Percentiles rank a stretch among this genome's conserved stretches.
Conservation (phyloP, 257 asterid genomes). For the Salvia hispanica region DNA sequence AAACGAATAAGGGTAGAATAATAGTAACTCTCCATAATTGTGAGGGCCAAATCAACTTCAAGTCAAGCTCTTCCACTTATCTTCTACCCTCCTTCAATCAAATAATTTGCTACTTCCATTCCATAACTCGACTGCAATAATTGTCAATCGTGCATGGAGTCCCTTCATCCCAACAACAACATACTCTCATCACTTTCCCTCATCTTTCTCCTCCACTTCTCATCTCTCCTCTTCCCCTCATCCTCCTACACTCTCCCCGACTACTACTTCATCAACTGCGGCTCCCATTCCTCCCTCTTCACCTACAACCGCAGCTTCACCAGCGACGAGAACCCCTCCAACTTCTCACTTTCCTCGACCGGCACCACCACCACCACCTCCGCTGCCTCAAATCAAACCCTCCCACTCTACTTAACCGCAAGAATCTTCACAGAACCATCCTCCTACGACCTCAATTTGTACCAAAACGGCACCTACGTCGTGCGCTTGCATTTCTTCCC, state of each 20-base stretch:
- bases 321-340: slow-evolving; percentile 35
- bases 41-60: neutral
- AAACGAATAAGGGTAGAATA: no score
- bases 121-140: neutral
- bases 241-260: slow-evolving; percentile 35
- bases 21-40: neutral
- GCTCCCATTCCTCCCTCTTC: slow-evolving; percentile 30
- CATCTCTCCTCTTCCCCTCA: slow-evolving; percentile 4
- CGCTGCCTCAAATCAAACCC: neutral
- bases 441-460: slow-evolving; percentile 39
- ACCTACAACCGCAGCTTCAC: slow-evolving; percentile 31
- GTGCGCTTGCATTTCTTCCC: slow-evolving; percentile 60
- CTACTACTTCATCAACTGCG: slow-evolving; percentile 59
- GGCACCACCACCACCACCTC: neutral
- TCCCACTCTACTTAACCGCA: slow-evolving; percentile 35
- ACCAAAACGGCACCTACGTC: slow-evolving; percentile 41
- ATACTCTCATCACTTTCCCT: slow-evolving; percentile 19
- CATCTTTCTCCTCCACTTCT: slow-evolving; percentile 10
- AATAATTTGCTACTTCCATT: neutral
- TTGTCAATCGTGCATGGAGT: slow-evolving; percentile 38
- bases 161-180: slow-evolving; percentile 3
- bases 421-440: slow-evolving; percentile 44
- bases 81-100: neutral
- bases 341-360: neutral
- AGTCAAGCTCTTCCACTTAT: neutral